These are phyloP conservation scores for Rhododendron henanense DNA, from an alignment of 148 eudicot species.

Conservation along the genomic window DNA sequence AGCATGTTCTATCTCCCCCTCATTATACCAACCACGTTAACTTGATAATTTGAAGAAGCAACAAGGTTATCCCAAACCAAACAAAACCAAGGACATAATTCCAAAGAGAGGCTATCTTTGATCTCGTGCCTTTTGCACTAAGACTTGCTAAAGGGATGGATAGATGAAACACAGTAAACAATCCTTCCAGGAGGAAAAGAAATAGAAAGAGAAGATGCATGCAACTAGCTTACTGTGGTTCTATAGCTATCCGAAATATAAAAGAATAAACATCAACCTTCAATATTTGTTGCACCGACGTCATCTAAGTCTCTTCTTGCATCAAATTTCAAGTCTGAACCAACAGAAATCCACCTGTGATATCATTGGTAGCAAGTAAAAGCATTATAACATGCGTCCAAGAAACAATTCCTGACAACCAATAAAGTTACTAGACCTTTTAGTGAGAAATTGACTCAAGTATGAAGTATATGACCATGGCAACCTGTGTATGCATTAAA, in stretches of 20 bases:
- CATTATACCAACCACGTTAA: background rate
- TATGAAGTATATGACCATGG: background rate
- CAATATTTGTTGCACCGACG: conserved; percentile 69
- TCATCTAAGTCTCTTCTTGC: conserved; percentile 86
- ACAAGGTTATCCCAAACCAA: conserved; percentile 3
- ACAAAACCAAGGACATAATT: background rate
- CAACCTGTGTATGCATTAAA: background rate
- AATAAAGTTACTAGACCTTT: background rate
- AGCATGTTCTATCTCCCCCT: background rate
- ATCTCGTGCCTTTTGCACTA: background rate
- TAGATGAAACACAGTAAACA: background rate
- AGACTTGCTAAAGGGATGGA: background rate
- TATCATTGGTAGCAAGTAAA: conserved; percentile 19
- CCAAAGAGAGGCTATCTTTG: background rate
- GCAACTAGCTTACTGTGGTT: background rate
- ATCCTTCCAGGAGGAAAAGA: background rate
- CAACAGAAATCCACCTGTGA: conserved; percentile 87
- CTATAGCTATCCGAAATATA: background rate
- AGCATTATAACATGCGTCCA: conserved; percentile 9
- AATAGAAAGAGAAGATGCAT: background rate
- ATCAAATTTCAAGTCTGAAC: conserved; percentile 89
- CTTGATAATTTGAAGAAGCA: background rate
- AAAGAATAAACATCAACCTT: conserved; percentile 40
- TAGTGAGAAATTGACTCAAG: background rate
- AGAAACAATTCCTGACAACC: conserved; percentile 1